A percentile compares a stretch with the other conserved stretches of the same genome.
Evolutionary conservation across 768 basidiomycete genomes (phyloP).

Genomic region (Astraeus odoratus): DNA sequence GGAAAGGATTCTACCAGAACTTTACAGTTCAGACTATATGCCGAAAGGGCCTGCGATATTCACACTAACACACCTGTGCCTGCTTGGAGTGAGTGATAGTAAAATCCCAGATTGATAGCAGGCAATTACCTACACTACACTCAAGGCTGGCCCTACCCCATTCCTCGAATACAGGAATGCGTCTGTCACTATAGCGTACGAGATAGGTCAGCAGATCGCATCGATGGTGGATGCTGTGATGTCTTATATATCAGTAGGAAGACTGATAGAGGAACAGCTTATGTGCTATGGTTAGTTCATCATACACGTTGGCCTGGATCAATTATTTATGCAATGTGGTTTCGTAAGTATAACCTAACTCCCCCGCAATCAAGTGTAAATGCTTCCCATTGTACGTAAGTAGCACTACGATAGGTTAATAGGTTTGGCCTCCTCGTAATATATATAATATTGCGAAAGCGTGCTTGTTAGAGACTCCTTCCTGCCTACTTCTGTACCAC

Average conservation of each 20-base stretch:
- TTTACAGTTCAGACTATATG: constrained; percentile 5
- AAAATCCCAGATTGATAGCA: neutral
- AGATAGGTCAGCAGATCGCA: neutral
- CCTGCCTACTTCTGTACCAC: no score
- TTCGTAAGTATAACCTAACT: no score
- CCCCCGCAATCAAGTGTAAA: no score
- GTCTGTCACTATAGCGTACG: constrained; percentile 2
- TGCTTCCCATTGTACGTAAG: no score
- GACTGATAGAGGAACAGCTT: no score
- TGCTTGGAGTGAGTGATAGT: neutral
- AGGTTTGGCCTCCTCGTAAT: no score
- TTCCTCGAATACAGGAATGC: constrained; percentile 7
- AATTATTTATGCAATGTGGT: no score
- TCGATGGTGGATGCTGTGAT: neutral
- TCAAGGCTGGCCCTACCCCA: constrained; percentile 1
- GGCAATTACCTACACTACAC: neutral
- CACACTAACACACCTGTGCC: constrained; percentile 1
- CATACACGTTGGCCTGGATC: no score
- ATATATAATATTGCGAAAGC: no score
- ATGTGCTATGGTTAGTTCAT: no score
- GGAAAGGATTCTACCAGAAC: constrained; percentile 6
- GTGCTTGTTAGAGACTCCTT: no score
- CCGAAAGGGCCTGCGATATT: constrained; percentile 1
- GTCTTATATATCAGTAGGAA: neutral
- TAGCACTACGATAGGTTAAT: no score